Conservation (phyloP, 352 stramenopile species). For the Globisporangium takayamanum region DNA sequence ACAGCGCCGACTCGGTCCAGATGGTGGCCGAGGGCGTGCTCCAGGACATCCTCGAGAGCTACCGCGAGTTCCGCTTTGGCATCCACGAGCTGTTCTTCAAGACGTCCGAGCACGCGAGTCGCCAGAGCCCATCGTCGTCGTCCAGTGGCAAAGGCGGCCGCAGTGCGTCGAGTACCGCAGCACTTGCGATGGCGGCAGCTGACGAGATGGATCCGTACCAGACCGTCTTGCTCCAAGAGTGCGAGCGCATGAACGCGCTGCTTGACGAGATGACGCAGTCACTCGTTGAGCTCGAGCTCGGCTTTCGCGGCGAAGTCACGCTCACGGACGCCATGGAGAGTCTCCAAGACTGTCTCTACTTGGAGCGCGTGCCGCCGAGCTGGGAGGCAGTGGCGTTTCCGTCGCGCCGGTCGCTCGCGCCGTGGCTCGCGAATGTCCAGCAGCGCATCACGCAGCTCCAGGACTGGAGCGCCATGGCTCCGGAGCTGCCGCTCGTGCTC, state of each 20-base stretch:
- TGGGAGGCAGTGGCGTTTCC: conserved; percentile 80
- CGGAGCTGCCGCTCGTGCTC: conserved; percentile 75
- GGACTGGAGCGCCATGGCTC: conserved; percentile 75
- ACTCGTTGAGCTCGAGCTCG: conserved; percentile 80
- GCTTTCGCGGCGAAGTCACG: conserved; percentile 85
- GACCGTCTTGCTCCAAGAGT: conserved; percentile 88
- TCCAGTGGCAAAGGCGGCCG: conserved; percentile 19
- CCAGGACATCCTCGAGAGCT: conserved; percentile 89
- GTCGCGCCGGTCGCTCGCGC: conserved; percentile 63
- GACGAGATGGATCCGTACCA: conserved; percentile 89
- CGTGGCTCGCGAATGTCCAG: conserved; percentile 85
- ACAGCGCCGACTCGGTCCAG: conserved; percentile 56
- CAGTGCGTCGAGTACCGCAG: conserved; percentile 28
- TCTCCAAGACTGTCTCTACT: conserved; percentile 74
- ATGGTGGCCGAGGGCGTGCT: conserved; percentile 80
- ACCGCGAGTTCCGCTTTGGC: conserved; percentile 82
- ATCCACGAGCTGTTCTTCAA: conserved; percentile 78
- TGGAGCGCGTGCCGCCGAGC: conserved; percentile 56
- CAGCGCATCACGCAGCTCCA: conserved; percentile 81
- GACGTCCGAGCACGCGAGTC: conserved; percentile 19
- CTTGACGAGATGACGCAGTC: conserved; percentile 71
- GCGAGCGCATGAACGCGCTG: conserved; percentile 84
- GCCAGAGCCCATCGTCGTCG: neutral
- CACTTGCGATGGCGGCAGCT: conserved; percentile 17
- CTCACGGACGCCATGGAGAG: conserved; percentile 85